Base-by-base conservation (phyloP, 495 filamentous ascomycete genomes). In the Pyronema omphalodes region DNA sequence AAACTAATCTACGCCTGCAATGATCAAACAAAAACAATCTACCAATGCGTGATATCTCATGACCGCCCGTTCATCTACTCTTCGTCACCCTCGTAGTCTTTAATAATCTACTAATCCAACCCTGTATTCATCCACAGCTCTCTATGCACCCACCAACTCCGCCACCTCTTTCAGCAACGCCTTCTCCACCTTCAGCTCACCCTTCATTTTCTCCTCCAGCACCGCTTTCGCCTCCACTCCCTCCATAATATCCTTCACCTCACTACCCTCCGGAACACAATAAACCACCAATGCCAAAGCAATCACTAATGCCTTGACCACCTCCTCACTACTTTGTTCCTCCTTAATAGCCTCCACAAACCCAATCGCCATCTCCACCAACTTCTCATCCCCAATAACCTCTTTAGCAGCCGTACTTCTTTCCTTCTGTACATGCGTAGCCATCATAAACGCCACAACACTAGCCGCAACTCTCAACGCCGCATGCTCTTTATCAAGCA, bases 401-500 rank as follows among this genome's bases (percentile, higher is more conserved):
- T 88, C 82, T 2, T 71, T 67, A 3, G 73, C 64, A 7, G 74
- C 71, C 14, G 75, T 71, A 14, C 73, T 71, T 19, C 86, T 76
- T 37, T 74, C 68, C 46, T 75, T 74, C 61, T 81, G 79, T 60
- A 88, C 86, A 7, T 79, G 73, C 7, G 75, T 67, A 0, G 86
- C 76, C 3, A 96, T 65, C 55, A 95, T 94, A 67, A 88, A 88
- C 0, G 84, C 76, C n/a, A 95, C 68, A 0, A 82, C 82, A 12
- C 87, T 75, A 0, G 88, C 85, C 6, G 86, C 82, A 11, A 87
- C 83, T 34, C 88, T 80, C 9, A 74, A 63, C 45, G 69, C 73
- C 51, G 60, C 64, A 55, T 79, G 76, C 18, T 62, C 65, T 33
- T 69, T 71, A 48, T 80, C 76, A 5, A 79, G 70, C 45, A 82